Percentiles rank a stretch among this genome's conserved stretches.
phyloP scores from a whole-genome alignment of 2,329 filamentous ascomycete species.

The Diaporthe sp. region DNA sequence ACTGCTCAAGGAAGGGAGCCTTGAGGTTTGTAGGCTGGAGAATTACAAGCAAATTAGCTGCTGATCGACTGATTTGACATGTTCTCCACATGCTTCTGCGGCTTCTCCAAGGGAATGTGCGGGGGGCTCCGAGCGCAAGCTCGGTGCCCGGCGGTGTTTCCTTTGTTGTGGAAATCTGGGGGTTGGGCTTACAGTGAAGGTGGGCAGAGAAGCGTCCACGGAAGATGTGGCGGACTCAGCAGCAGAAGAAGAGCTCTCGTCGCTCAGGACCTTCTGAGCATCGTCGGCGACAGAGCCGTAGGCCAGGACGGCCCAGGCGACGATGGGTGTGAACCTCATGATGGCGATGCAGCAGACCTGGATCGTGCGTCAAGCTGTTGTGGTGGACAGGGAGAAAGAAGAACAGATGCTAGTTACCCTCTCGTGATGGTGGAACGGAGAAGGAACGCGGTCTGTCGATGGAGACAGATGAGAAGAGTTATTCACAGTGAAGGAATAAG shows the following conservation, averaged over 20 bases:
- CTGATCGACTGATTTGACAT: background rate
- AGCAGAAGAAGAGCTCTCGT: slow-evolving; percentile 59
- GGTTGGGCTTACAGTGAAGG: slow-evolving; percentile 83
- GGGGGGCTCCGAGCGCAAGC: slow-evolving; percentile 7
- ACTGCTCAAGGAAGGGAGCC: slow-evolving; percentile 97
- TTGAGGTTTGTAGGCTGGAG: slow-evolving; percentile 86
- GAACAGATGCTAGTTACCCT: slow-evolving; percentile 27
- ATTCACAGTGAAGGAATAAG: slow-evolving; percentile 49
- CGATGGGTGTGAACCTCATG: slow-evolving; percentile 88
- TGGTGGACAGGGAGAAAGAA: slow-evolving; percentile 32
- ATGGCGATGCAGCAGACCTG: slow-evolving; percentile 52
- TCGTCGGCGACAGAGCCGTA: slow-evolving; percentile 79
- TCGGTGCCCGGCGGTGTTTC: slow-evolving; percentile 18
- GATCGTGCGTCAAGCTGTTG: slow-evolving; percentile 23
- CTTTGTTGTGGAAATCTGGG: slow-evolving; percentile 15
- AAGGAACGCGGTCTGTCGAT: slow-evolving; percentile 40
- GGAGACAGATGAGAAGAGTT: slow-evolving; percentile 46
- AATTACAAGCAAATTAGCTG: slow-evolving; percentile 22
- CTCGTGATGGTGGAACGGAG: slow-evolving; percentile 18
- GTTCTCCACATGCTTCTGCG: background rate
- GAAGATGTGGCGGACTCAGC: slow-evolving; percentile 67
- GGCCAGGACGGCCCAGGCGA: slow-evolving; percentile 81
- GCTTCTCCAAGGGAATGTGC: background rate
- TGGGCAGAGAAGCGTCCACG: slow-evolving; percentile 77
- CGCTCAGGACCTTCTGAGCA: slow-evolving; percentile 68